Conservation (phyloP, 2,329 filamentous ascomycete species). For the Microcyclospora pomicola region DNA sequence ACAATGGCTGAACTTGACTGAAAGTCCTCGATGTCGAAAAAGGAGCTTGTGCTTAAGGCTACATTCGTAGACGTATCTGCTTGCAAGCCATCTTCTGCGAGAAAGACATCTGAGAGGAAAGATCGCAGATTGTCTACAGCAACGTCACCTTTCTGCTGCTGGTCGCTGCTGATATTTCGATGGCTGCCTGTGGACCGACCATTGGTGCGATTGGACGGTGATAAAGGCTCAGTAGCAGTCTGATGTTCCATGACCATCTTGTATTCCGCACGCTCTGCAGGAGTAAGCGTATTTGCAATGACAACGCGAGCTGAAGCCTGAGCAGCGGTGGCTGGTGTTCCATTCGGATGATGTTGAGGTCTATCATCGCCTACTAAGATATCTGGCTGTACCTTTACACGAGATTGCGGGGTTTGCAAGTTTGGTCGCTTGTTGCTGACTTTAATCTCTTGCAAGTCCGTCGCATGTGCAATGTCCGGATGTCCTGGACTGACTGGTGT, state of each 20-base stretch:
- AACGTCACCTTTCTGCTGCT: constrained; percentile 66
- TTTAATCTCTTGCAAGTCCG: not conserved
- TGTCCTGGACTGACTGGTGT: constrained; percentile 15
- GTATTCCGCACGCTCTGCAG: constrained; percentile 22
- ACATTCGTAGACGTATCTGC: constrained; percentile 34
- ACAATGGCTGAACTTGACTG: constrained; percentile 47
- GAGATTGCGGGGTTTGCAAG: constrained; percentile 1
- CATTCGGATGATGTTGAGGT: not conserved
- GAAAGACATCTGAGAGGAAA: constrained; percentile 58
- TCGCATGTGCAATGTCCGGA: not conserved
- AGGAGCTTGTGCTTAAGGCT: constrained; percentile 35
- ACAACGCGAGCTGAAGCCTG: constrained; percentile 7
- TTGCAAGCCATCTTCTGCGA: constrained; percentile 58
- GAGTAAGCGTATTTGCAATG: constrained; percentile 13
- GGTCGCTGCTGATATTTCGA: constrained; percentile 37
- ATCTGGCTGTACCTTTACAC: not conserved
- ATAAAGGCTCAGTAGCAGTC: constrained; percentile 1
- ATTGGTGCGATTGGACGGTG: constrained; percentile 5
- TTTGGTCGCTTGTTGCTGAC: not conserved
- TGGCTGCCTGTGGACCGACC: constrained; percentile 2
- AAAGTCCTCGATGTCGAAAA: constrained; percentile 40
- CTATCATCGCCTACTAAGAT: not conserved
- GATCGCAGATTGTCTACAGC: constrained; percentile 57
- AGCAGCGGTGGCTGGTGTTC: not conserved
- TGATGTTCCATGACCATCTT: constrained; percentile 11